A percentile compares a stretch with the other conserved stretches of the same genome.
Evolutionary conservation across 805 yeast genomes (phyloP).

Genomic region (Yarrowia sp.): DNA sequence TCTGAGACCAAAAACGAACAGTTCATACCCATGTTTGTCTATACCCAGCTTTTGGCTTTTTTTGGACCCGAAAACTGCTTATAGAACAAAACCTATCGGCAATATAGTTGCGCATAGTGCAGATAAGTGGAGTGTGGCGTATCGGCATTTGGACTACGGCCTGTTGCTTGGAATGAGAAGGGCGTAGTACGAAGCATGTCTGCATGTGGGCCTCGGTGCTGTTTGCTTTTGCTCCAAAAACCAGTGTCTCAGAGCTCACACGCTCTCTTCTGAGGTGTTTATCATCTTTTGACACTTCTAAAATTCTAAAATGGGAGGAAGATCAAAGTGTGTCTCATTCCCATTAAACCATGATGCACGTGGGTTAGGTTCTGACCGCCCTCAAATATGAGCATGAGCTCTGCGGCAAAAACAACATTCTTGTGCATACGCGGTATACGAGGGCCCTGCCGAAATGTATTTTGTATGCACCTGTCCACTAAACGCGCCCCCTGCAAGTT

Average conservation of each 20-base stretch:
- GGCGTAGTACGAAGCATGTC: too few relatives aligned
- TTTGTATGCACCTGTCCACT: too few relatives aligned
- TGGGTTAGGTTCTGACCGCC: not conserved
- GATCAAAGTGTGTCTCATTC: not conserved
- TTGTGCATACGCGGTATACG: not conserved
- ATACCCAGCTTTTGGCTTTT: too few relatives aligned
- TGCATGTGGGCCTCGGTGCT: too few relatives aligned
- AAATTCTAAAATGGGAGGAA: not conserved
- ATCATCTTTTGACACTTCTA: not conserved
- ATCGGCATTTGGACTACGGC: not conserved
- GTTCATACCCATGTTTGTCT: conserved; percentile 4
- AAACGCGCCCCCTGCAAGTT: too few relatives aligned
- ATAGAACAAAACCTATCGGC: not conserved
- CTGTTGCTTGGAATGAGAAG: too few relatives aligned
- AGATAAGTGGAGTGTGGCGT: not conserved
- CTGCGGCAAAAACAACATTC: not conserved
- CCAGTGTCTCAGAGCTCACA: too few relatives aligned
- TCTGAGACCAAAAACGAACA: conserved; percentile 3
- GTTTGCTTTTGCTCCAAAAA: too few relatives aligned
- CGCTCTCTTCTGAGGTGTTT: too few relatives aligned
- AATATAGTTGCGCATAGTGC: not conserved
- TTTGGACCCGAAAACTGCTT: not conserved
- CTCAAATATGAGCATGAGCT: not conserved
- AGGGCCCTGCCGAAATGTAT: not conserved
- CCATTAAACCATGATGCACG: conserved; percentile 5